Base-by-base conservation (phyloP, 1,284 basidiomycete genomes). In the Ustanciosporium gigantosporum region DNA sequence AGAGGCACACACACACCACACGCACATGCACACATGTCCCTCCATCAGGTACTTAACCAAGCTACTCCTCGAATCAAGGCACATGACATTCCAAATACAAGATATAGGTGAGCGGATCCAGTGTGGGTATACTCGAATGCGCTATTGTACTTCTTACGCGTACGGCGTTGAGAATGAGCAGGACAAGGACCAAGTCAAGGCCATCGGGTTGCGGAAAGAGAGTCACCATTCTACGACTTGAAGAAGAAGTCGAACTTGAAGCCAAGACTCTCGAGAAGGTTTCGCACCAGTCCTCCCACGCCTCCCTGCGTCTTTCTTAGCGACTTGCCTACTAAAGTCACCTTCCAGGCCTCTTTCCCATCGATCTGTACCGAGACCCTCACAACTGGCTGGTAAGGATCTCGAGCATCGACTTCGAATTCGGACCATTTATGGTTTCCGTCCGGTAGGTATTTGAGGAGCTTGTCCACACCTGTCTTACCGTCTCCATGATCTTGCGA, bases 321-420 rank as follows among this genome's bases (percentile, higher is more conserved):
- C 4, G 69, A 71, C 41, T 70, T 73, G 31, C 78, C 78, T 0
- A 67, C 27, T 5, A 80, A 67, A 14, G 70, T 67, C 16, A 78
- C 69, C 83, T 81, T 80, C 80, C 87, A 89, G 7, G 81, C 82
- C 19, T 81, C 74, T 45, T 82, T 80, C 11, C 88, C 88, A 64
- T 89, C 85, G 48, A 89, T 83, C 62, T 85, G 80, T 3, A 87
- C 68, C 13, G 49, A 45, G 4, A 69, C 57, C 5, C 47, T 43
- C 14, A 88, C 79, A 3, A 79, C 80, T 0, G 88, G 88, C 31
- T 80, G 79, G 29, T 81, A 76, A 3, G 79, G 72, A 56, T 87
- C 81, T 32, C 83, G 81, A 0, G 87, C 88, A 73, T 91, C 87
- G 22, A 91, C 82, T 74, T 88, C 87, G 41, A 91, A 82, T 0